Percentiles rank a stretch among this genome's conserved stretches.
These are phyloP conservation scores for Penicillium sp. DNA, from an alignment of 2,329 filamentous ascomycete species.

Conservation along the genomic window DNA sequence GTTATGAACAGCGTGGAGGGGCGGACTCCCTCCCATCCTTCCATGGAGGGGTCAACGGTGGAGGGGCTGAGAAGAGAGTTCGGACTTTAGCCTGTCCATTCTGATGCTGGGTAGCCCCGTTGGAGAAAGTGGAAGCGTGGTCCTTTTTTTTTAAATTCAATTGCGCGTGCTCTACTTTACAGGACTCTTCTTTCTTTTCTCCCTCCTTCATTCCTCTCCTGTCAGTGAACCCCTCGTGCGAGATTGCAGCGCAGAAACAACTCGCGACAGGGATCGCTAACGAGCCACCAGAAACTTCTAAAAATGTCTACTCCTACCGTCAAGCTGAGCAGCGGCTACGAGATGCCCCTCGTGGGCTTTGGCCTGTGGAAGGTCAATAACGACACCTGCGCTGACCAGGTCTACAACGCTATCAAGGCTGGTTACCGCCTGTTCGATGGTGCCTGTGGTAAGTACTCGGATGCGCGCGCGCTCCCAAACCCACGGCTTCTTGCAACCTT, in stretches of 20 bases:
- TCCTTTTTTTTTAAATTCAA: constrained; percentile 1
- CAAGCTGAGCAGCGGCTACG: constrained; percentile 31
- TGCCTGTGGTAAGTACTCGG: constrained; percentile 53
- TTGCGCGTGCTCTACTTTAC: neutral
- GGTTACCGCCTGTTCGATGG: constrained; percentile 64
- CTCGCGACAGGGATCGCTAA: no score
- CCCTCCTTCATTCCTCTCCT: neutral
- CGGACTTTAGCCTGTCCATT: constrained; percentile 8
- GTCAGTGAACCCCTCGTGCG: neutral
- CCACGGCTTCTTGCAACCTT: neutral
- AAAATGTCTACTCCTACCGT: constrained; percentile 29
- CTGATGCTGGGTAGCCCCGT: neutral
- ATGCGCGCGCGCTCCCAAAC: neutral
- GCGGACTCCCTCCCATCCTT: no score
- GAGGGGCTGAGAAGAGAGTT: neutral
- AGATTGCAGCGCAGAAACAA: neutral
- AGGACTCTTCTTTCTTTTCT: neutral
- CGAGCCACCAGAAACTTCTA: neutral
- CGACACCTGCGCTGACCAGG: constrained; percentile 69
- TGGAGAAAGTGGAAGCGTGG: neutral
- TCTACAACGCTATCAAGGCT: constrained; percentile 70
- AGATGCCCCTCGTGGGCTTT: constrained; percentile 48
- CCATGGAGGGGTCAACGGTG: neutral
- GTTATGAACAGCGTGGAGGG: neutral
- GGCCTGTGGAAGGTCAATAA: constrained; percentile 80